Evolutionary conservation across 108 stramenopile genomes (phyloP), one percentile per base, ranked within the genome.

Genomic region (Aurantiochytrium sp.): DNA sequence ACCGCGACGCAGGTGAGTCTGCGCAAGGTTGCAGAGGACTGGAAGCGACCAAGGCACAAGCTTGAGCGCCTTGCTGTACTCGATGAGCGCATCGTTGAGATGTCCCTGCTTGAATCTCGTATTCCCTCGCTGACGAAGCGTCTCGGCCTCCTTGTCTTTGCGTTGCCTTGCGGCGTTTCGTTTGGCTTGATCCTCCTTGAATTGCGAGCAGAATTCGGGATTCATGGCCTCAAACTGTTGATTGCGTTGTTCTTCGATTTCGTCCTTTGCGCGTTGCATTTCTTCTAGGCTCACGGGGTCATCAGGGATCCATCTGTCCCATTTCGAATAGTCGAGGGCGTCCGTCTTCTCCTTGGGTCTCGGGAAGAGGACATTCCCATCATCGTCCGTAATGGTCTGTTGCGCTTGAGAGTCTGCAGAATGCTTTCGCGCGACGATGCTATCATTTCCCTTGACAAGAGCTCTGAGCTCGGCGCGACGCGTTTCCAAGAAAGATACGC

Each of bases 151-250:
- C 57, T 88, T 72, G 25, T 76, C 59, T 45, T 90, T 90, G 25
- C 64, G 42, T 18, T 87, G 25, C 14, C 58, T 19, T 18, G 45
- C 47, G 18, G 59, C 60, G 44, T 72, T 25, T 0, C 90, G 87
- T n/a, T 69, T 72, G 29, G 44, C 88, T 60, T 88, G 87, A 49
- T 90, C 90, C 4, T 72, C 45, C 42, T 44, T 43, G 57, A 88
- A 90, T 35, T 90, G 90, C 42, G 19, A 5, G 44, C 90, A 90
- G 71, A 90, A 90, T 18, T 90, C 90, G 51, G 90, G 90, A 35
- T 90, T 90, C 21, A 42, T 72, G 23, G 29, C 25, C 59, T 90
- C 90, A 28, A 90, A 90, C 19, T 59, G 29, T 19, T 88, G 42
- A 29, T 90, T 90, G 45, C 64, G 69, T 16, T 44, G 35, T 35